These are phyloP conservation scores for Cystobasidium pallidum DNA, from an alignment of 1,284 basidiomycete genomes.

Conservation along the genomic window DNA sequence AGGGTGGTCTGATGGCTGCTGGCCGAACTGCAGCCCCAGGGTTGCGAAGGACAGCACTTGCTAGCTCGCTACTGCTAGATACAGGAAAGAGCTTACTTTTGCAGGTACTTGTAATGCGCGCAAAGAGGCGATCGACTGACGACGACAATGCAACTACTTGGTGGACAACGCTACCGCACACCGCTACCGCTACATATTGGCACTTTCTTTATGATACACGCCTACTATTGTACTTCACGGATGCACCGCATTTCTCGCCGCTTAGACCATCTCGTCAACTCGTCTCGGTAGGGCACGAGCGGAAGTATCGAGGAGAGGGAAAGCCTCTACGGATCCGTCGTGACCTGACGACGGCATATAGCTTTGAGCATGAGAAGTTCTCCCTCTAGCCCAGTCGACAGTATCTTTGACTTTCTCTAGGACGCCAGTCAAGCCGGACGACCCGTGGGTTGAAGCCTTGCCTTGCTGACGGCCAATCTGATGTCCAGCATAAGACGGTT, in stretches of 20 bases:
- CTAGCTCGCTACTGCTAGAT: too few relatives aligned
- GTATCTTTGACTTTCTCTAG: background rate
- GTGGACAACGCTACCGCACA: too few relatives aligned
- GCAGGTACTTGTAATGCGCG: too few relatives aligned
- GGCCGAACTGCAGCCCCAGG: too few relatives aligned
- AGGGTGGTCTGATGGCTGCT: background rate
- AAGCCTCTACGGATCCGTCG: slow-evolving; percentile 19
- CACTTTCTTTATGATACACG: too few relatives aligned
- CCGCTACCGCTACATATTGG: too few relatives aligned
- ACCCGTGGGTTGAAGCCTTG: background rate
- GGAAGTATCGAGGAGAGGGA: slow-evolving; percentile 22
- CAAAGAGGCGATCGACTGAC: too few relatives aligned
- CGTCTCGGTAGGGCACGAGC: background rate
- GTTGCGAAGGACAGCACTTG: too few relatives aligned
- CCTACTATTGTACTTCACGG: background rate
- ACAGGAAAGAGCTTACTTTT: too few relatives aligned
- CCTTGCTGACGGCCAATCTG: background rate
- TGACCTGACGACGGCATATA: slow-evolving; percentile 2
- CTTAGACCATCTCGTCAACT: slow-evolving; percentile 10
- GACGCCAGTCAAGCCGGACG: background rate
- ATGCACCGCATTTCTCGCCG: background rate
- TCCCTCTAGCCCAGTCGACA: background rate
- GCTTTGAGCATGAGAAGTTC: slow-evolving; percentile 6
- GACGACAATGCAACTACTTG: too few relatives aligned
- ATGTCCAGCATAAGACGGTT: slow-evolving; percentile 47